A percentile compares a stretch with the other conserved stretches of the same genome.
phyloP scores from a whole-genome alignment of 2,329 filamentous ascomycete species.

The Penicillium sp. region DNA sequence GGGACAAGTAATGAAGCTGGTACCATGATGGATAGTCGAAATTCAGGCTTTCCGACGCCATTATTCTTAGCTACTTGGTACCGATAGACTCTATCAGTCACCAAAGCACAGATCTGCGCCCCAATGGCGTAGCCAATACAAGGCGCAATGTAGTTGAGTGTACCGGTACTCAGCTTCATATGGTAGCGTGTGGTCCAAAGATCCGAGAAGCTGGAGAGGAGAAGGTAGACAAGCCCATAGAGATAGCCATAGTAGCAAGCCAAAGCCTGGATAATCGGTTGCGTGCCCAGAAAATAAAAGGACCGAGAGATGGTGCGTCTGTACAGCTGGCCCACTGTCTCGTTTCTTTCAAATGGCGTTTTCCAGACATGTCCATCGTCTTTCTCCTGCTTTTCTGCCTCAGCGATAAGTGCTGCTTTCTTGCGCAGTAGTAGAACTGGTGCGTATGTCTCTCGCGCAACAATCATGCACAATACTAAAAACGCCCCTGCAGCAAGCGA shows the following conservation, averaged over 20 bases:
- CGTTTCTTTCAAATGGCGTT: conserved; percentile 3
- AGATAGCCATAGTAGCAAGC: conserved; percentile 54
- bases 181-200: conserved; percentile 56
- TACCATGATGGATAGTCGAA: conserved; percentile 57
- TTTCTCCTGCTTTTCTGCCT: not conserved
- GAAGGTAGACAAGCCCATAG: conserved; percentile 61
- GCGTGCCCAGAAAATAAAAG: conserved; percentile 52
- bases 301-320: conserved; percentile 51
- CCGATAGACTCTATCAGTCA: conserved; percentile 50
- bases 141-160: conserved; percentile 60
- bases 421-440: conserved; percentile 7
- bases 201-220: conserved; percentile 58
- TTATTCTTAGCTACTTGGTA: conserved; percentile 45
- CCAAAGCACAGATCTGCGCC: conserved; percentile 44
- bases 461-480: not conserved
- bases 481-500: conserved; percentile 6
- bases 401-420: not conserved
- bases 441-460: conserved; percentile 8
- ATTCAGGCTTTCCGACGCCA: conserved; percentile 51
- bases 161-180: conserved; percentile 53
- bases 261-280: conserved; percentile 58
- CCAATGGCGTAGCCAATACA: conserved; percentile 59
- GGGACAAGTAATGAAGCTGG: conserved; percentile 52
- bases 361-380: not conserved
- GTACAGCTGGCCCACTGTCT: conserved; percentile 3